These are phyloP conservation scores for Sporothrix sp. DNA, from an alignment of 2,329 filamentous ascomycete species.

Conservation along the genomic window DNA sequence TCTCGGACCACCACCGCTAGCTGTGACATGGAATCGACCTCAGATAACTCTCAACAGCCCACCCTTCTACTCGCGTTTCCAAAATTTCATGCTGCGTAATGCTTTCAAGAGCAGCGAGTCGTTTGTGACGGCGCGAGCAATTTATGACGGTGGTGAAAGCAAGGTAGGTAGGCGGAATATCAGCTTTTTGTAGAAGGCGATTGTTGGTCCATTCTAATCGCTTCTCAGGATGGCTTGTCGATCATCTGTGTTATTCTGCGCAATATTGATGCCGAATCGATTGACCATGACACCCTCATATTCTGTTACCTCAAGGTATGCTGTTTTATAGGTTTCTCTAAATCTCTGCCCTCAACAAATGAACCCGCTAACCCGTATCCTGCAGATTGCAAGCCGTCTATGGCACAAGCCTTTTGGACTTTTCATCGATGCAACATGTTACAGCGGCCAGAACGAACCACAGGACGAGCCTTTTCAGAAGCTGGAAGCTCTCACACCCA, in stretches of 20 bases:
- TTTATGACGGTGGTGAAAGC: slow-evolving; percentile 63
- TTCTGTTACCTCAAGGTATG: slow-evolving; percentile 58
- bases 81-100: slow-evolving; percentile 63
- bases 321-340: not conserved
- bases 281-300: slow-evolving; percentile 55
- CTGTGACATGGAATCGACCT: slow-evolving; percentile 60
- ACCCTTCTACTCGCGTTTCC: slow-evolving; percentile 56
- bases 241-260: slow-evolving; percentile 61
- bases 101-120: slow-evolving; percentile 57
- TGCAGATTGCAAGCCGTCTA: slow-evolving; percentile 55
- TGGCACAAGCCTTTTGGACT: slow-evolving; percentile 62
- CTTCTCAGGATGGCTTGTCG: slow-evolving; percentile 55
- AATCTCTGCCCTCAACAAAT: not conserved
- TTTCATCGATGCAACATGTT: slow-evolving; percentile 60
- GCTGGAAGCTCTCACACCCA: slow-evolving; percentile 51
- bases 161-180: slow-evolving; percentile 34
- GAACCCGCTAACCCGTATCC: not conserved
- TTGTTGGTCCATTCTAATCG: too few species aligned
- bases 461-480: slow-evolving; percentile 56
- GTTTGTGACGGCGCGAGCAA: slow-evolving; percentile 52
- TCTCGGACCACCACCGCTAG: slow-evolving; percentile 56
- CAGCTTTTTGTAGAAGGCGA: too few species aligned
- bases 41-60: slow-evolving; percentile 54
- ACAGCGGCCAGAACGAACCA: slow-evolving; percentile 56
- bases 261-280: slow-evolving; percentile 55